Evolutionary conservation across 768 basidiomycete genomes (phyloP), one percentile per base, ranked within the genome.

Genomic region (Pulveroboletus frians): DNA sequence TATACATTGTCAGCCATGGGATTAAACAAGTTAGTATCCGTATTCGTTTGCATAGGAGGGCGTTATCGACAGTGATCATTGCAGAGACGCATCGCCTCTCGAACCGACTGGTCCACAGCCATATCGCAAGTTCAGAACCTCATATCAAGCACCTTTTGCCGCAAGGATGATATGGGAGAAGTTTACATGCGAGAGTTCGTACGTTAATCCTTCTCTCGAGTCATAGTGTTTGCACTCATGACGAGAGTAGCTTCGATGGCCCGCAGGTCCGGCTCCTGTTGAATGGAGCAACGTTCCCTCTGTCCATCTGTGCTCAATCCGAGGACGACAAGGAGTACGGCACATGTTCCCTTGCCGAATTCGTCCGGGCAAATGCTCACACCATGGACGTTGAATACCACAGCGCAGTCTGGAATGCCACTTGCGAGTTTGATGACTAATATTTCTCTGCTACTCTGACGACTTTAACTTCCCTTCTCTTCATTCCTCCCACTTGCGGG

Each of bases 121-220:
- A 30, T 36, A 55, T 32, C 68, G 74, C 29, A 69, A 66, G 34
- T 75, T 67, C 59, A 58, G 62, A 43, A 72, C 64, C 14, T 68
- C 71, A 3, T 18, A 54, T 10, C 72, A 72, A 51, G 59, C 69
- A 9, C 74, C 74, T 17, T 76, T 76, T 46, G 73, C 59, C 18
- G 73, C 71, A 27, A 64, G 61, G 30, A 73, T 75, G 69, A 47
- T 71, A 15, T 75, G 72, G 72, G 73, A 75, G 58, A 66, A 57
- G 53, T 75, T 73, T 55, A 59, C 61, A 4, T 75, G 74, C 59
- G 39, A 56, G 27, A 52, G 54, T n/a, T 71, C 69, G 69, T 69
- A 31, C 34, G 63, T 59, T 3, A 9, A 44, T 2, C 6, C 13
- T 9, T 10, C 4, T 21, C 9, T 43, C 7, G 23, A 15, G 23